Conservation (phyloP, 306 rosid species). For the Dalbergia cochinchinensis region DNA sequence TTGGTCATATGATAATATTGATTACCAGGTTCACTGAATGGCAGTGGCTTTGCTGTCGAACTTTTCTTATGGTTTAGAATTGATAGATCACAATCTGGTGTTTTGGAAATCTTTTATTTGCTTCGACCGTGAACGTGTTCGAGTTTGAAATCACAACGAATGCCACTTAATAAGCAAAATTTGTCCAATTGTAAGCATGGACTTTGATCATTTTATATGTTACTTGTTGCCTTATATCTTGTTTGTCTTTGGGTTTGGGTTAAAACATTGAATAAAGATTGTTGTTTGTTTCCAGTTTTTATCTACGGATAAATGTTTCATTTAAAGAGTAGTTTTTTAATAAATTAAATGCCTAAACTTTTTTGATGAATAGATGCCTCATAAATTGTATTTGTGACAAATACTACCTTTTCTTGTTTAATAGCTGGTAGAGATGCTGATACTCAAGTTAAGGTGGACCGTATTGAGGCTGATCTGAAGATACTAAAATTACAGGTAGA, state of each 20-base stretch:
- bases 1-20: background rate
- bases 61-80: conserved; percentile 9
- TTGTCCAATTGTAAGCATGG: conserved; percentile 29
- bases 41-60: conserved; percentile 24
- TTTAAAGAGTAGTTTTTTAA: background rate
- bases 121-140: background rate
- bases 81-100: conserved; percentile 20
- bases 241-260: background rate
- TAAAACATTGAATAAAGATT: conserved; percentile 7
- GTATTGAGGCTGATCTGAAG: conserved; percentile 92
- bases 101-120: conserved; percentile 27
- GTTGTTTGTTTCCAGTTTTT: conserved; percentile 28
- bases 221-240: conserved; percentile 21
- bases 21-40: conserved; percentile 23
- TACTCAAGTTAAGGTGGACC: conserved; percentile 73
- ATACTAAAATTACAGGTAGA: conserved; percentile 87
- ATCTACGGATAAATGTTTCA: background rate
- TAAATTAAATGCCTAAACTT: background rate
- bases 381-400: conserved; percentile 35
- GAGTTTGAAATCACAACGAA: conserved; percentile 6
- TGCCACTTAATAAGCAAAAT: conserved; percentile 11
- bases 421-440: conserved; percentile 66
- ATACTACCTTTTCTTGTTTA: conserved; percentile 39
- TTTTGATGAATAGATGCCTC: background rate
- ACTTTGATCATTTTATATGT: background rate